These are phyloP conservation scores for Colletotrichum chrysophilum DNA, from an alignment of 2,329 filamentous ascomycete species.

Conservation along the genomic window DNA sequence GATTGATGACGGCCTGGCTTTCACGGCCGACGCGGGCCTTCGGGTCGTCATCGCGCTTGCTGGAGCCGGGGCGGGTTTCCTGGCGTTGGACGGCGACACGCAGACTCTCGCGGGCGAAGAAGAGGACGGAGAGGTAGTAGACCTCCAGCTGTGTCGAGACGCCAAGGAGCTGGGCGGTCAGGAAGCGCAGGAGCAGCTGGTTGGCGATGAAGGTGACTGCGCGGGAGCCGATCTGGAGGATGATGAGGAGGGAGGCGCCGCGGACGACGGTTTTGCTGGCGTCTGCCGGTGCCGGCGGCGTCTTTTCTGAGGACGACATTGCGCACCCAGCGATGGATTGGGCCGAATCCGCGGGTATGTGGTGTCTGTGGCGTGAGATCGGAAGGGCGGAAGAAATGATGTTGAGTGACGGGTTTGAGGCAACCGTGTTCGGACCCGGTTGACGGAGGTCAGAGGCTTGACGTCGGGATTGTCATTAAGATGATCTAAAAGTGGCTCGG, in stretches of 20 bases:
- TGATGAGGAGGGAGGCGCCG: conserved; percentile 84
- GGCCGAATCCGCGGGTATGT: neutral
- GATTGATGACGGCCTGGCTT: conserved; percentile 83
- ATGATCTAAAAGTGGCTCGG: neutral
- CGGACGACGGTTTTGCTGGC: conserved; percentile 51
- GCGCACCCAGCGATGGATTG: neutral
- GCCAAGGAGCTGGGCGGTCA: conserved; percentile 85
- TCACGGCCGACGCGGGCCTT: conserved; percentile 37
- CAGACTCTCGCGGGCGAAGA: conserved; percentile 90
- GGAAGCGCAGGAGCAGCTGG: conserved; percentile 84
- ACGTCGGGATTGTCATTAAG: neutral
- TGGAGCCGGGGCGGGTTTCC: conserved; percentile 8
- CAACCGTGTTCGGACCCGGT: neutral
- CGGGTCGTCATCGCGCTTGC: conserved; percentile 27
- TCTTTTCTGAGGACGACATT: neutral
- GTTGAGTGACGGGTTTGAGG: neutral
- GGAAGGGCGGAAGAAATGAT: neutral
- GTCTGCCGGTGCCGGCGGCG: neutral
- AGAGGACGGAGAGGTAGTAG: conserved; percentile 90
- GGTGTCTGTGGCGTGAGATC: neutral
- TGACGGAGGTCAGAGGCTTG: neutral
- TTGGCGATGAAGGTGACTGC: conserved; percentile 90
- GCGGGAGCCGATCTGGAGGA: conserved; percentile 87
- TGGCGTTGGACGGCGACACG: conserved; percentile 91
- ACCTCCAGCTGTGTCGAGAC: conserved; percentile 90